A percentile compares a stretch with the other conserved stretches of the same genome.
phyloP scores from a whole-genome alignment of 768 basidiomycete species.

The Coprinellus micaceus region DNA sequence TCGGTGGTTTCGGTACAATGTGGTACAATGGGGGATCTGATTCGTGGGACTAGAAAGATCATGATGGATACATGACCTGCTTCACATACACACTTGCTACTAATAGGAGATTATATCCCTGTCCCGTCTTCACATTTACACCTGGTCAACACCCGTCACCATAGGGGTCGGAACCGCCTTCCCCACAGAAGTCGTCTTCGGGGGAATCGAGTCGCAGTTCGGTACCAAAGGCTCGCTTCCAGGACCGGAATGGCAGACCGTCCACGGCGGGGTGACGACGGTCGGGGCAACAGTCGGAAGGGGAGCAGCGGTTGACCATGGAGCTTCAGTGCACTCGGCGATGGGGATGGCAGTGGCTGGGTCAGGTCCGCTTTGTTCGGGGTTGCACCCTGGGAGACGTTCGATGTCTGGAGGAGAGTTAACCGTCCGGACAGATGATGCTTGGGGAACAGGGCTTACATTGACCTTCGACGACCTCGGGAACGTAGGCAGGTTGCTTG shows the following conservation, averaged over 20 bases:
- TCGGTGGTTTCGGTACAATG: too few species aligned
- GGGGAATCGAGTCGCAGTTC: conserved; percentile 2
- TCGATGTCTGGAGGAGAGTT: conserved; percentile 7
- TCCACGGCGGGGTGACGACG: conserved; percentile 7
- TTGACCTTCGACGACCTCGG: conserved; percentile 3
- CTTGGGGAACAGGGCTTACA: neutral
- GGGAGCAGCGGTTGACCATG: conserved; percentile 2
- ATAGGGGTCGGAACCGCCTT: too few species aligned
- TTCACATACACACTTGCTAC: too few species aligned
- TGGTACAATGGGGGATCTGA: too few species aligned
- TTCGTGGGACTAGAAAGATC: too few species aligned
- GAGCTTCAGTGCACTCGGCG: neutral
- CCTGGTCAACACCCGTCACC: too few species aligned
- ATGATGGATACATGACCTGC: too few species aligned
- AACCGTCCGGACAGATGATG: too few species aligned
- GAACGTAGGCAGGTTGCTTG: neutral
- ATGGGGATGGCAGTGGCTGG: conserved; percentile 1
- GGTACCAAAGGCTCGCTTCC: conserved; percentile 2
- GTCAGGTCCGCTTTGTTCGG: neutral
- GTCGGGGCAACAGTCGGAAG: conserved; percentile 1
- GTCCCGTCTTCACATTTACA: too few species aligned
- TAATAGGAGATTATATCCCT: too few species aligned
- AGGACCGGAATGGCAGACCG: conserved; percentile 5
- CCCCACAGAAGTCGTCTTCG: neutral
- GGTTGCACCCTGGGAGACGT: conserved; percentile 7